A percentile compares a stretch with the other conserved stretches of the same genome.
These are phyloP conservation scores for Macrocybe gigantea DNA, from an alignment of 768 basidiomycete species.

Conservation along the genomic window DNA sequence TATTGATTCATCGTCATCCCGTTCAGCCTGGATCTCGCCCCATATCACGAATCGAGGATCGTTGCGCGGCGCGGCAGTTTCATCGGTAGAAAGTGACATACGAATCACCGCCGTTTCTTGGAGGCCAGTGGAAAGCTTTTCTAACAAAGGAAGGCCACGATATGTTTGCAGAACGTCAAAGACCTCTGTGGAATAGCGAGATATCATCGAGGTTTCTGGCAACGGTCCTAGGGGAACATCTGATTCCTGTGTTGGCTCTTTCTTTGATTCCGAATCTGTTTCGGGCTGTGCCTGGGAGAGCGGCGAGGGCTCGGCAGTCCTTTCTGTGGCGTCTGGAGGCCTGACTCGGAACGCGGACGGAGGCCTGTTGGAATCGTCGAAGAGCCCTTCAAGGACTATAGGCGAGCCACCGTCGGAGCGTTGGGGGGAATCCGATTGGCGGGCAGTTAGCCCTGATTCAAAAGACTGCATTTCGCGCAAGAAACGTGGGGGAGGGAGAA, in stretches of 20 bases:
- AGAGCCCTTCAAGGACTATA: constrained; percentile 5
- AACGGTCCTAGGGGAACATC: constrained; percentile 23
- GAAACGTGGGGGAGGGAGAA: constrained; percentile 34
- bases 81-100: constrained; percentile 60
- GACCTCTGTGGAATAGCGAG: constrained; percentile 67
- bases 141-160: constrained; percentile 68
- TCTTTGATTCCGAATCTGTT: too few relatives aligned
- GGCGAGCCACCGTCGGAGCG: constrained; percentile 7
- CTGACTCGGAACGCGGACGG: constrained; percentile 21
- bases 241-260: constrained; percentile 1
- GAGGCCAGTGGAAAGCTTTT: constrained; percentile 52
- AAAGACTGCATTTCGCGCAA: constrained; percentile 87
- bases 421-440: constrained; percentile 36
- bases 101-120: constrained; percentile 66
- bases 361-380: constrained; percentile 10
- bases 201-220: constrained; percentile 46
- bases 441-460: constrained; percentile 75
- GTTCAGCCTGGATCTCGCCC: constrained; percentile 51
- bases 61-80: constrained; percentile 69
- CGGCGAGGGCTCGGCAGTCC: too few relatives aligned
- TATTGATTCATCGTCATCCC: constrained; percentile 25
- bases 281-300: too few relatives aligned
- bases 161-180: constrained; percentile 82
- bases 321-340: background rate
- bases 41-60: constrained; percentile 92